Evolutionary conservation across 169 alveolate species (phyloP).

Genomic region (Plasmodium vinckei): DNA sequence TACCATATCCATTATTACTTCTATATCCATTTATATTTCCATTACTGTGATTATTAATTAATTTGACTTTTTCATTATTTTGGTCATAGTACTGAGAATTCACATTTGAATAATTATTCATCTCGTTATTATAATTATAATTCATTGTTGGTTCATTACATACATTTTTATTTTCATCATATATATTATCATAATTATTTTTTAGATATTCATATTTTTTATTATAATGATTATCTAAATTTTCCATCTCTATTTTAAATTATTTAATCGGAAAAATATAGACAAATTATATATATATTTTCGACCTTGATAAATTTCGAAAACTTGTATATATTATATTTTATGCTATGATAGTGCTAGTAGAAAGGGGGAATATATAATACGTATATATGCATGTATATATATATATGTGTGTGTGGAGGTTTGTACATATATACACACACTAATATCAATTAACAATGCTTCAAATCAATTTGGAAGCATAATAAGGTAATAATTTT

Average conservation of each 20-base stretch:
- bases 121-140: conserved; percentile 23
- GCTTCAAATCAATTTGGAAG: too few relatives aligned
- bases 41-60: conserved; percentile 19
- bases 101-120: conserved; percentile 18
- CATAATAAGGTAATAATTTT: too few relatives aligned
- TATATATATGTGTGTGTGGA: neutral
- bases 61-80: conserved; percentile 49
- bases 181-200: conserved; percentile 45
- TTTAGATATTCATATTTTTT: conserved; percentile 66
- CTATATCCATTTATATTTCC: neutral
- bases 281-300: too few relatives aligned
- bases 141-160: conserved; percentile 11
- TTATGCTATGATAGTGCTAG: too few relatives aligned
- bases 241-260: conserved; percentile 40
- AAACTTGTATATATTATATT: too few relatives aligned
- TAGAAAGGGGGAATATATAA: too few relatives aligned
- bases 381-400: neutral
- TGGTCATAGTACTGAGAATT: conserved; percentile 10
- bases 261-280: neutral
- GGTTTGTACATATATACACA: neutral
- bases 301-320: too few relatives aligned
- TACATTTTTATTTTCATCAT: conserved; percentile 16
- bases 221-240: conserved; percentile 38
- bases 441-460: too few relatives aligned
- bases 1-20: conserved; percentile 5